Evolutionary conservation across 306 rosid species (phyloP), one percentile per base, ranked within the genome.

Genomic region (Rosa multiflora): DNA sequence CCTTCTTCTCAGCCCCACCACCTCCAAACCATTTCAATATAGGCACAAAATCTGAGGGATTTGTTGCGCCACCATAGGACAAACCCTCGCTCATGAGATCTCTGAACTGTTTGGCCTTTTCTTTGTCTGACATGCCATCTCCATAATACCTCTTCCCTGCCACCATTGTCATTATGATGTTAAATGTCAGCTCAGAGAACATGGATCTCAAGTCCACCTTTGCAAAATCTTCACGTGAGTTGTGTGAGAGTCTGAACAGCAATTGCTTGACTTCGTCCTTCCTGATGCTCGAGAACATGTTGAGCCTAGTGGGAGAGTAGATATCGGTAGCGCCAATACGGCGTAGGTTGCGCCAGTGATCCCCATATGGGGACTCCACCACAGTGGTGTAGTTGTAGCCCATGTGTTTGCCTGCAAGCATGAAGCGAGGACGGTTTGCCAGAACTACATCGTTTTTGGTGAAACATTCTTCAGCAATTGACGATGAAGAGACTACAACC

Each of bases 331-430:
- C 48, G 44, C 89, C 77, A 1, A 92, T 86, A 26, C 93, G 93
- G 18, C 96, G 97, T 2, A 89, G 55, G 86, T 89, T 92, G 20
- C 95, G 93, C 97, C 96, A 92, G 71, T 87, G 93, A n/a, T 90
- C 93, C 6, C 96, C 96, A 47, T 90, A 86, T 1, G 92, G 66
- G 2, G 97, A 1, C 1, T 42, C 0, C 0, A 61, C 1, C 0
- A 92, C 0, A 2, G 62, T 75, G 73, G 93, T 87, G 74, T 73
- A 8, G 85, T 90, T 59, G 69, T 80, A 92, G 58, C 52, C 86
- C 0, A 92, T 0, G 80, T 86, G 73, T 82, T 92, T 89, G 53
- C 76, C 78, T 23, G 51, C 18, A 32, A 8, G 20, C 2, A 17
- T 3, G 5, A 81, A 35, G 14, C 3, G 76, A 0, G 86, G 55